Evolutionary conservation across 1,284 basidiomycete species (phyloP).

Genomic region (Filobasidium uniguttulatum): DNA sequence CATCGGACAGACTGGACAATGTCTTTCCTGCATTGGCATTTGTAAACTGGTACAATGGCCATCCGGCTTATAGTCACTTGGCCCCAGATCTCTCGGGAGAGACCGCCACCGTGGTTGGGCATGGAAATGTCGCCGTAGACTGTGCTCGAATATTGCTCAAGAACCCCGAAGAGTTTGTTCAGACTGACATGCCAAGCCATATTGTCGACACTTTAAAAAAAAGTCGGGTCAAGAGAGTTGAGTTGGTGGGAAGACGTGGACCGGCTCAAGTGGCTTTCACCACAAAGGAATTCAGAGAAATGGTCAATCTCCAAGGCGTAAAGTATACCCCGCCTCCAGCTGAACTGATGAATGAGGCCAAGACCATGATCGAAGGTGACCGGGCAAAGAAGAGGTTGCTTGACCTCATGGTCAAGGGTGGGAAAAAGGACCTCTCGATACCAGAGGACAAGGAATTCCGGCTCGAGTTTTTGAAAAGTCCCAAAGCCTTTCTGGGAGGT

Average conservation of each 20-base stretch:
- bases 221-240: conserved; percentile 59
- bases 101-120: conserved; percentile 77
- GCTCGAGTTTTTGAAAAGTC: conserved; percentile 65
- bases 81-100: conserved; percentile 43
- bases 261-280: conserved; percentile 85
- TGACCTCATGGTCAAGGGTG: conserved; percentile 35
- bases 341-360: conserved; percentile 29
- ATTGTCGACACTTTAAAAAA: conserved; percentile 57
- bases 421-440: not conserved
- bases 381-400: conserved; percentile 41
- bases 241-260: conserved; percentile 72
- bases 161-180: conserved; percentile 47
- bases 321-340: conserved; percentile 31
- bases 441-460: conserved; percentile 51
- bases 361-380: conserved; percentile 29
- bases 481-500: conserved; percentile 42
- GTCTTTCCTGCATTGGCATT: conserved; percentile 69
- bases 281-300: conserved; percentile 84
- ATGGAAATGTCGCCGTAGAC: conserved; percentile 93
- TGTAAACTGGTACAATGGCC: conserved; percentile 96
- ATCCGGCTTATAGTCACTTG: conserved; percentile 49
- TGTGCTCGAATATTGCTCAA: conserved; percentile 77
- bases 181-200: conserved; percentile 65
- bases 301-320: conserved; percentile 62
- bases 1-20: conserved; percentile 40